These are phyloP conservation scores for Globisporangium rhizosaccharum DNA, from an alignment of 352 stramenopile genomes.

Conservation along the genomic window DNA sequence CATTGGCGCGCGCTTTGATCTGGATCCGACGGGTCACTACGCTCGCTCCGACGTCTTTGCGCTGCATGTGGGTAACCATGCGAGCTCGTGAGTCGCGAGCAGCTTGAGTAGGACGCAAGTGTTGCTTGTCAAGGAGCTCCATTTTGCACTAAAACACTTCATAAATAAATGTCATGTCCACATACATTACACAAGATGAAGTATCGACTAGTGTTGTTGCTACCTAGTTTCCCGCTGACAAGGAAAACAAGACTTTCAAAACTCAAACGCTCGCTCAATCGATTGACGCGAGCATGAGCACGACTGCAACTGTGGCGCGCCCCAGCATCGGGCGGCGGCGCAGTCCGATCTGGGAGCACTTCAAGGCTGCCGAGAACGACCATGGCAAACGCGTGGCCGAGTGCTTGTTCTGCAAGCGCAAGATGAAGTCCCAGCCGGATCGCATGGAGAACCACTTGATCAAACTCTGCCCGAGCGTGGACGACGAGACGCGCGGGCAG, in stretches of 20 bases:
- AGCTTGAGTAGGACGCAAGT: not conserved
- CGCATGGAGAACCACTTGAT: slow-evolving; percentile 19
- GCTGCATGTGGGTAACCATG: slow-evolving; percentile 10
- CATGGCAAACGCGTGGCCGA: slow-evolving; percentile 14
- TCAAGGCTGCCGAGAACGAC: slow-evolving; percentile 4
- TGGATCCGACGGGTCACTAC: slow-evolving; percentile 20
- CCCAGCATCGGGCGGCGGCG: slow-evolving; percentile 5
- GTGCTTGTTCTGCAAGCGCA: slow-evolving; percentile 12
- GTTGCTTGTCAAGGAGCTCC: not conserved
- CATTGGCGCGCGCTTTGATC: slow-evolving; percentile 17
- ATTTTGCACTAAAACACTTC: not conserved
- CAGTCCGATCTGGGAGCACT: slow-evolving; percentile 15
- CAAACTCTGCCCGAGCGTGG: slow-evolving; percentile 12
- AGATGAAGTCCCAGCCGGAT: slow-evolving; percentile 17
- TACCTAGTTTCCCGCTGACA: not conserved
- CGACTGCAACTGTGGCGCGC: not conserved
- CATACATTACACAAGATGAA: not conserved
- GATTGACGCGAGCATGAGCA: not conserved
- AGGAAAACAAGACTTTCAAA: not conserved
- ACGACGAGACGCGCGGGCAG: slow-evolving; percentile 6
- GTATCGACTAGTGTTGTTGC: not conserved
- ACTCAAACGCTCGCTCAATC: not conserved
- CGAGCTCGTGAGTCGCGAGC: not conserved
- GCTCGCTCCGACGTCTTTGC: slow-evolving; percentile 18
- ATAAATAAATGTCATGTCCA: not conserved